Percentiles rank a stretch among this genome's conserved stretches.
These are phyloP conservation scores for Mitragyna speciosa DNA, from an alignment of 257 asterid genomes.

Conservation along the genomic window DNA sequence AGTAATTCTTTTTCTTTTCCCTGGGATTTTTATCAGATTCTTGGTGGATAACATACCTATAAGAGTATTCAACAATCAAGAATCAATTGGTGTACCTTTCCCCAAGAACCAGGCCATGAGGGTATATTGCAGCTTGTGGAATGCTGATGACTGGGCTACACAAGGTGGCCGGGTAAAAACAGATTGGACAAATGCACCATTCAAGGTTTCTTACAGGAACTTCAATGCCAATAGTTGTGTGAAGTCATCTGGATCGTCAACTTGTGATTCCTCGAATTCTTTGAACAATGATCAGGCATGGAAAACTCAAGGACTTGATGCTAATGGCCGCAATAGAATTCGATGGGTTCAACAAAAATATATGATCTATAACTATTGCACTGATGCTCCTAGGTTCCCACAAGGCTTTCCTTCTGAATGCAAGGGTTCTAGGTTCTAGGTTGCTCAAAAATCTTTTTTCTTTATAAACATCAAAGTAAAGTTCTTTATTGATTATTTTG, in stretches of 20 bases:
- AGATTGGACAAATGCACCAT: constrained; percentile 53
- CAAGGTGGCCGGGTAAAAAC: constrained; percentile 58
- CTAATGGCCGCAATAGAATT: constrained; percentile 37
- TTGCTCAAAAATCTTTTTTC: neutral
- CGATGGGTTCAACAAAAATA: constrained; percentile 50
- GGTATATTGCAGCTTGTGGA: constrained; percentile 57
- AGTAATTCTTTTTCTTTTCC: neutral
- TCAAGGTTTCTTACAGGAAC: constrained; percentile 45
- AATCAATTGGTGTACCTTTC: constrained; percentile 36
- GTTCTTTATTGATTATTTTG: neutral
- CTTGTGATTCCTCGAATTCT: constrained; percentile 18
- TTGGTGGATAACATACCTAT: constrained; percentile 51
- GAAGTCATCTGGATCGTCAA: constrained; percentile 14
- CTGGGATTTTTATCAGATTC: constrained; percentile 32
- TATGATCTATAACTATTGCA: constrained; percentile 51
- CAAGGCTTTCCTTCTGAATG: constrained; percentile 45
- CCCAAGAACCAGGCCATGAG: constrained; percentile 48
- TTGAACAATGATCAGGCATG: constrained; percentile 20
- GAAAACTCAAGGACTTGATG: constrained; percentile 39
- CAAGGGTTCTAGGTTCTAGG: constrained; percentile 33
- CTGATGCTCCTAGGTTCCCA: constrained; percentile 44
- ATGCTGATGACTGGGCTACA: constrained; percentile 60
- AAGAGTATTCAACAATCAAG: constrained; percentile 48
- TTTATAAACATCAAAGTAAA: neutral
- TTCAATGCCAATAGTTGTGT: constrained; percentile 35